phyloP scores from a whole-genome alignment of 345 rosid genomes.

The Kandelia obovata region DNA sequence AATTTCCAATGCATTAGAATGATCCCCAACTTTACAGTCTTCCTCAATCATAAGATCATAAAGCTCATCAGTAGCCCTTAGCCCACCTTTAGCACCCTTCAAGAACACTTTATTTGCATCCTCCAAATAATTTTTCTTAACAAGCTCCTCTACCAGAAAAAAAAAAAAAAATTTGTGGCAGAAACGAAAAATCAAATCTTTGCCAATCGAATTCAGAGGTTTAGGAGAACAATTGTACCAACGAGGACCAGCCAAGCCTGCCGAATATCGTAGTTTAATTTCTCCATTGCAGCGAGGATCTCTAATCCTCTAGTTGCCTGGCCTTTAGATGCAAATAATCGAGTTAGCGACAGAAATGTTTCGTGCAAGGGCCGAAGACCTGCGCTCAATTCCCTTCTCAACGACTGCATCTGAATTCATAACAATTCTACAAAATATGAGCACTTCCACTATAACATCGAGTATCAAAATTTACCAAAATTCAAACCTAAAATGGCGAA shows the following conservation, averaged over 20 bases:
- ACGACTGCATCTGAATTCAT: slow-evolving; percentile 65
- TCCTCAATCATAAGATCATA: slow-evolving; percentile 84
- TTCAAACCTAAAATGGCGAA: too few relatives aligned
- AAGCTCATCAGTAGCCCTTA: slow-evolving; percentile 74
- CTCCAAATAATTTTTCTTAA: slow-evolving; percentile 61
- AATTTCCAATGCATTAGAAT: slow-evolving; percentile 89
- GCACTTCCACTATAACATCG: too few relatives aligned
- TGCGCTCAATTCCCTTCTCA: slow-evolving; percentile 76
- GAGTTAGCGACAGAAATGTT: slow-evolving; percentile 63
- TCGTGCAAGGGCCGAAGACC: slow-evolving; percentile 82
- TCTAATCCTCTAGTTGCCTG: slow-evolving; percentile 66
- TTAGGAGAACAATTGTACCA: slow-evolving; percentile 43
- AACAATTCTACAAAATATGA: too few relatives aligned
- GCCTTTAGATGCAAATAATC: slow-evolving; percentile 74
- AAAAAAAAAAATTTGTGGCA: slow-evolving; percentile 9
- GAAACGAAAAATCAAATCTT: not conserved
- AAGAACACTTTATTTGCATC: slow-evolving; percentile 86
- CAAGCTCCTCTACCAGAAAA: slow-evolving; percentile 64
- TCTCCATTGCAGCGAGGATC: slow-evolving; percentile 80
- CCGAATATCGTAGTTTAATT: slow-evolving; percentile 71
- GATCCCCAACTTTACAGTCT: slow-evolving; percentile 92
- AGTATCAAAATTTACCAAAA: not conserved
- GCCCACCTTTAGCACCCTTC: slow-evolving; percentile 77
- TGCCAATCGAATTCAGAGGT: not conserved
- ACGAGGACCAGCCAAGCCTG: slow-evolving; percentile 88